Base-by-base conservation (phyloP, 2,329 filamentous ascomycete species). In the Colletotrichum coccodes region DNA sequence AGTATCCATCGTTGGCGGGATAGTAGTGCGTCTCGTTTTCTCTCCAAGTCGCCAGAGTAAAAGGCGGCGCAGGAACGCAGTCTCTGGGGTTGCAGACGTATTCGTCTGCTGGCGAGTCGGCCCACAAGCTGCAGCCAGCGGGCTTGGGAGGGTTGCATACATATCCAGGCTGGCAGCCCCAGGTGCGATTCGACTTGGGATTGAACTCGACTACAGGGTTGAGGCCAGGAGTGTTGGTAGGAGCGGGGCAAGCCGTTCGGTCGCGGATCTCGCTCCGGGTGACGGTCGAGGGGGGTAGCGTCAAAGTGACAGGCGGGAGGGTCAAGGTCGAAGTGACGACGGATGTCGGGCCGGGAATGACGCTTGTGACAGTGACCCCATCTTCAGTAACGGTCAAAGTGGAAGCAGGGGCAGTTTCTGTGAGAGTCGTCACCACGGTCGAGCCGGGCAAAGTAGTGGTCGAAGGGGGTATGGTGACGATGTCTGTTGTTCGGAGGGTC, bases 1-100 rank as follows among this genome's bases (percentile, higher is more conserved):
- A 93, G 75, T 92, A 92, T 4, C 85, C 87, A 0, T 82, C 75
- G 0, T 81, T 82, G 1, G 85, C 82, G 2, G 85, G 85, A 70
- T 85, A 90, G 73, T 86, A 89, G 18, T 78, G 71, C 0, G 85
- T 88, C 49, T 80, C 64, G 63, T 83, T 82, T 1, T 76, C 72
- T 0, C 76, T 72, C 88, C 87, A 90, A 0, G 73, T 73, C 0
- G 82, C 75, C 1, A 71, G 72, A 1, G 73, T 72, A 69, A 79
- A 75, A 0, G 74, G 65, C 0, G 84, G 86, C 11, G 87, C 75
- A 3, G 72, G 72, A 1, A 84, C 76, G 71, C 87, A 90, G 71
- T 83, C 76, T 12, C 75, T 62, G 0, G 80, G 80, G 9, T 81
- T 72, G 73, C 87, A 90, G 16, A 83, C 71, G 66, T 83, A 90